Base-by-base conservation (phyloP, 179 eudicot genomes). In the Camellia oleifera region DNA sequence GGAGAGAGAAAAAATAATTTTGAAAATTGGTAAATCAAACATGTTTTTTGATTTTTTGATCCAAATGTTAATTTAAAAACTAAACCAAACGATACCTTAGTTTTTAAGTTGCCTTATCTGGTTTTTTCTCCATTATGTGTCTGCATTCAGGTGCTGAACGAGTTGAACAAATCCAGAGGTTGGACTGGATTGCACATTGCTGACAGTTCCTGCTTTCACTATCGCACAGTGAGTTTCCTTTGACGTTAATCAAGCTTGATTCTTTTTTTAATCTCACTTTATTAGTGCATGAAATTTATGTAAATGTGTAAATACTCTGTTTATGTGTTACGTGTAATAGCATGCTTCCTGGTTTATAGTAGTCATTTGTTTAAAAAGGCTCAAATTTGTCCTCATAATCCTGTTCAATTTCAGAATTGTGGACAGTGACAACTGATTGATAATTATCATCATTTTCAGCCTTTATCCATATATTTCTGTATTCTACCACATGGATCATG, bases 121-220 rank as follows among this genome's bases (percentile, higher is more conserved):
- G 23, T 72, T 70, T 63, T 79, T 48, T 44, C 60, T 32, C 60
- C 70, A 45, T 45, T 58, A 9, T 0, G 14, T 70, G 5, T 72
- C 10, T 73, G 54, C 52, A 11, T 9, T 72, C 88, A 94, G 98
- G 88, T 88, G 69, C 78, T 89, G 53, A 80, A 84, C 52, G 96
- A 94, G 88, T 82, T 94, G 72, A 82, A 80, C 44, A 80, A 72
- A 74, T 89, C 82, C 82, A 89, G 86, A 83, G 87, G 85, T 18
- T 94, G 97, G 97, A 91, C 91, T 81, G 89, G 89, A 52, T 84
- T 93, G 82, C 90, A 94, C 83, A 89, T 91, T 80, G 87, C 98
- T 74, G 98, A 94, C 84, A 93, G 84, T 84, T 93, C 94, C 74
- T 93, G 94, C 83, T 94, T 91, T 83, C 98, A 93, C 80, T 93